Evolutionary conservation across 2,329 filamentous ascomycete genomes (phyloP).

Genomic region (Nemania diffusa): DNA sequence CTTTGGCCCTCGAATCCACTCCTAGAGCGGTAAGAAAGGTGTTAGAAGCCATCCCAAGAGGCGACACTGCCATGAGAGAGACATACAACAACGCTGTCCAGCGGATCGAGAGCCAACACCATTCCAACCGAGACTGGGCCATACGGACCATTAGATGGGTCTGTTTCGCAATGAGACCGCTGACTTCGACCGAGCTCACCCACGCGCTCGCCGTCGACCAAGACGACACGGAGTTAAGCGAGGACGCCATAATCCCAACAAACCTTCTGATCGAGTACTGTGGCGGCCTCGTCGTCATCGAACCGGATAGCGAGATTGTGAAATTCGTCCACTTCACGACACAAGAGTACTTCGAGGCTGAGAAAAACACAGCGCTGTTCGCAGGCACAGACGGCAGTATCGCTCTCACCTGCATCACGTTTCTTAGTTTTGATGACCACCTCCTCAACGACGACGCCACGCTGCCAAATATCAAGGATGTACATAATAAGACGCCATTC

Average conservation of each 20-base stretch:
- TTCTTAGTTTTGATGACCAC: slow-evolving; percentile 14
- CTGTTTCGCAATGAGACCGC: slow-evolving; percentile 15
- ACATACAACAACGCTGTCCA: slow-evolving; percentile 20
- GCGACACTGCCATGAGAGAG: slow-evolving; percentile 10
- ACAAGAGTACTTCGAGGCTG: slow-evolving; percentile 52
- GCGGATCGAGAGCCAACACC: slow-evolving; percentile 21
- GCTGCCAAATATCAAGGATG: slow-evolving; percentile 15
- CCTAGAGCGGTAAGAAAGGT: slow-evolving; percentile 23
- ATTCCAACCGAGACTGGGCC: slow-evolving; percentile 16
- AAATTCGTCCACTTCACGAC: slow-evolving; percentile 56
- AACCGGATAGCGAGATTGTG: slow-evolving; percentile 50
- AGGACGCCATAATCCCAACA: slow-evolving; percentile 44
- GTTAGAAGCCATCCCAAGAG: slow-evolving; percentile 12
- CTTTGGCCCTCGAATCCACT: slow-evolving; percentile 14
- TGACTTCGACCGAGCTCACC: slow-evolving; percentile 47
- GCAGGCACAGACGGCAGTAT: slow-evolving; percentile 18
- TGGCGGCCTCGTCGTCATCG: slow-evolving; percentile 52
- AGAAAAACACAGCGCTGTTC: slow-evolving; percentile 20
- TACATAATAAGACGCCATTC: slow-evolving; percentile 15
- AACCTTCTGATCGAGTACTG: slow-evolving; percentile 49
- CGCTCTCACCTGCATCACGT: slow-evolving; percentile 19
- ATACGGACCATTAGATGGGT: slow-evolving; percentile 17
- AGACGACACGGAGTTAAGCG: slow-evolving; percentile 43
- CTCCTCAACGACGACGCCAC: slow-evolving; percentile 22
- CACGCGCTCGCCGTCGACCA: slow-evolving; percentile 52